Percentiles rank a stretch among this genome's conserved stretches.
Evolutionary conservation across 805 yeast species (phyloP).

Genomic region (Metschnikowia drakensbergensis): DNA sequence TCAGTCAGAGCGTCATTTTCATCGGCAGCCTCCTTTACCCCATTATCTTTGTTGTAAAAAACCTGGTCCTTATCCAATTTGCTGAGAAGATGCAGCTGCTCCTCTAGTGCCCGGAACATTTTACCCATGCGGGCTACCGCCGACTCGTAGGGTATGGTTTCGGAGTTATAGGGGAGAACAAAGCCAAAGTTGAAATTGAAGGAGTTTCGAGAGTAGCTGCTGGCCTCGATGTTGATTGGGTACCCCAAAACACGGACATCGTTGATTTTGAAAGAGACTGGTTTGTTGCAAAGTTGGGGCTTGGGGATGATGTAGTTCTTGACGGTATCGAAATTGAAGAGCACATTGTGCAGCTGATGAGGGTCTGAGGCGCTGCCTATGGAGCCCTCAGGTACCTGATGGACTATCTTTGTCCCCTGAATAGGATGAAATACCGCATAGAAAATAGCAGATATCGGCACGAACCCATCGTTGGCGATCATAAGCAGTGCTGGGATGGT

Average conservation of each 20-base stretch:
- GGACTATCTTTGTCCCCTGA: slow-evolving; percentile 87
- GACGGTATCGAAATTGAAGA: slow-evolving; percentile 78
- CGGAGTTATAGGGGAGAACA: slow-evolving; percentile 79
- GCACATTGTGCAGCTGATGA: slow-evolving; percentile 11
- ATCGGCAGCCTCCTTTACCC: background rate
- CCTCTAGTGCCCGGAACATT: slow-evolving; percentile 87
- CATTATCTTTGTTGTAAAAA: slow-evolving; percentile 25
- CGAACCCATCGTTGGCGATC: slow-evolving; percentile 58
- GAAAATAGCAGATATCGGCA: slow-evolving; percentile 84
- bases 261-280: slow-evolving; percentile 69
- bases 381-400: slow-evolving; percentile 83
- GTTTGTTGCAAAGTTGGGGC: slow-evolving; percentile 79
- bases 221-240: slow-evolving; percentile 77
- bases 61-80: slow-evolving; percentile 37
- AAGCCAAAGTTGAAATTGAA: slow-evolving; percentile 92
- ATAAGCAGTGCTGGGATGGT: slow-evolving; percentile 14
- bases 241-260: slow-evolving; percentile 75
- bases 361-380: slow-evolving; percentile 25
- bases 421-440: slow-evolving; percentile 93
- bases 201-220: slow-evolving; percentile 81
- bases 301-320: slow-evolving; percentile 93
- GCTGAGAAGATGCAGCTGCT: slow-evolving; percentile 76
- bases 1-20: background rate
- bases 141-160: slow-evolving; percentile 81
- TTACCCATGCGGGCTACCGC: slow-evolving; percentile 79